phyloP scores from a whole-genome alignment of 257 asterid genomes.

The Solanum tacnaense region DNA sequence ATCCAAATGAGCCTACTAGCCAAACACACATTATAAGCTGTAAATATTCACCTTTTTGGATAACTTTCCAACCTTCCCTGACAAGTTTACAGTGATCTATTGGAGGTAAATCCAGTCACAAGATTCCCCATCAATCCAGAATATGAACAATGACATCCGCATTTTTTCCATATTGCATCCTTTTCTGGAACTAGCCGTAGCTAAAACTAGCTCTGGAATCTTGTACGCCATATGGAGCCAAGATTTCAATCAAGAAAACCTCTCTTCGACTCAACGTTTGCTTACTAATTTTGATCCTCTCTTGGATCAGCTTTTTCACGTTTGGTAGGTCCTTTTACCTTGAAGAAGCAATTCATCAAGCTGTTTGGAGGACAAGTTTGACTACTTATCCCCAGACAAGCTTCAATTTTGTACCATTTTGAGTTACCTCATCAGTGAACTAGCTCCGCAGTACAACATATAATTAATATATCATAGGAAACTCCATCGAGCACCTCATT shows the following conservation, averaged over 20 bases:
- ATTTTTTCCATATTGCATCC: background rate
- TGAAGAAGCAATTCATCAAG: background rate
- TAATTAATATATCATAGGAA: background rate
- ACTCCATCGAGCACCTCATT: background rate
- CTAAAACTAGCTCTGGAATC: background rate
- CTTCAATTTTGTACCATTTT: background rate
- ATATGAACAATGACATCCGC: background rate
- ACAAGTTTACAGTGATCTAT: background rate
- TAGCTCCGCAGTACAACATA: background rate
- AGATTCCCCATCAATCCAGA: background rate
- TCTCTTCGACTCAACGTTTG: background rate
- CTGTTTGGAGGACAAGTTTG: background rate
- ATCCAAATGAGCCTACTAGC: background rate
- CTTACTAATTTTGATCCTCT: background rate
- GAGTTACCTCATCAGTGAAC: background rate
- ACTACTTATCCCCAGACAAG: background rate
- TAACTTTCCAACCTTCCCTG: background rate
- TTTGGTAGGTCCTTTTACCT: background rate
- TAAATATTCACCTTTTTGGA: background rate
- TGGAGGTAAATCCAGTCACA: background rate
- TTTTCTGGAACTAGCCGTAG: background rate
- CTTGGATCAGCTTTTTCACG: background rate
- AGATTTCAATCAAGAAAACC: background rate
- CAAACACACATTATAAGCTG: background rate
- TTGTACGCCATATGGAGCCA: background rate